Conservation (phyloP, 768 basidiomycete genomes). For the Exsudoporus frostii region DNA sequence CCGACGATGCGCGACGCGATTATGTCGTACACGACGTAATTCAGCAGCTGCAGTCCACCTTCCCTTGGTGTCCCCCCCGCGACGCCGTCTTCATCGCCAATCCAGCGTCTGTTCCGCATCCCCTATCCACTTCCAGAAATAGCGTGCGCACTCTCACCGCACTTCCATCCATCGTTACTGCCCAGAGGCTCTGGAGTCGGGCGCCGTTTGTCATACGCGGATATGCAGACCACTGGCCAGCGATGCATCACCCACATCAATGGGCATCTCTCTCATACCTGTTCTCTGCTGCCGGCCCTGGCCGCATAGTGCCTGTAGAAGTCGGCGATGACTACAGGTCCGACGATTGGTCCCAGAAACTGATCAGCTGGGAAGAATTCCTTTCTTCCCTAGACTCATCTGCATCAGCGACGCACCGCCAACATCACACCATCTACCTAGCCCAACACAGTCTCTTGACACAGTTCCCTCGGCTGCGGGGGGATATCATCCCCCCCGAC, state of each 20-base stretch:
- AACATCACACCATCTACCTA: conserved; percentile 58
- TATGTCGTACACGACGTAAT: conserved; percentile 61
- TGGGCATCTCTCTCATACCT: conserved; percentile 78
- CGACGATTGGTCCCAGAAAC: conserved; percentile 74
- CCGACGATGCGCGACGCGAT: conserved; percentile 57
- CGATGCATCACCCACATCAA: conserved; percentile 52
- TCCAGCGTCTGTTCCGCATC: neutral
- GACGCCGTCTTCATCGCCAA: conserved; percentile 6
- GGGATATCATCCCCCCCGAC: conserved; percentile 83
- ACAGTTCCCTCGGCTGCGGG: conserved; percentile 77
- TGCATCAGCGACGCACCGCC: conserved; percentile 17
- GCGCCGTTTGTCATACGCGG: conserved; percentile 73
- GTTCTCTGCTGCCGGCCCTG: conserved; percentile 65
- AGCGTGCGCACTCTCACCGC: conserved; percentile 40
- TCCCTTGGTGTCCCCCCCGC: conserved; percentile 5
- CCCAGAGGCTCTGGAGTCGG: conserved; percentile 41
- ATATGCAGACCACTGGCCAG: conserved; percentile 74
- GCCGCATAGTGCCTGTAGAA: conserved; percentile 87
- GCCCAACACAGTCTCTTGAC: conserved; percentile 85
- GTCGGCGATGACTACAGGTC: conserved; percentile 80
- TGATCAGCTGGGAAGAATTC: conserved; percentile 79
- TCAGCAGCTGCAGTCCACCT: conserved; percentile 49
- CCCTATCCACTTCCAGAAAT: conserved; percentile 12
- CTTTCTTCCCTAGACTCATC: conserved; percentile 41
- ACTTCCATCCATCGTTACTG: conserved; percentile 58